Base-by-base conservation (phyloP, 306 rosid genomes). In the Cucurbita pepo region DNA sequence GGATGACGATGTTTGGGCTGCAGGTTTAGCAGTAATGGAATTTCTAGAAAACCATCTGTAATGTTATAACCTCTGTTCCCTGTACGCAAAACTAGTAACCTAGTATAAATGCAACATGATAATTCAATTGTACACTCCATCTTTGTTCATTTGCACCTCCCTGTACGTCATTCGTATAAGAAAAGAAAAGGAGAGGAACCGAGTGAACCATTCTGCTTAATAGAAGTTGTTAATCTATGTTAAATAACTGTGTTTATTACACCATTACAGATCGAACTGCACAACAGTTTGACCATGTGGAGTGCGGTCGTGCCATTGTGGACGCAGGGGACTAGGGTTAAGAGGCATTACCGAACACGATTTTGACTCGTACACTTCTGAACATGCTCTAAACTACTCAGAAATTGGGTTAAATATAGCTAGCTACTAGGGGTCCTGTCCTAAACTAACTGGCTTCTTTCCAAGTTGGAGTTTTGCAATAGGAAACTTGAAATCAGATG, bases 1-100 rank as follows among this genome's bases (percentile, higher is more conserved):
- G 83, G 96, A 90, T 5, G 83, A 86, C 9, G 98, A 94, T 76
- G 75, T 94, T 60, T 94, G 95, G 97, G 91, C 92, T 0, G 90
- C 90, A 14, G 89, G 94, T 79, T 77, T 87, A 77, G 97, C 96
- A 57, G 73, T 88, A 77, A 61, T 91, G 56, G 79, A 87, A 43
- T 87, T 91, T 81, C 78, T 89, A 56, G 91, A 91, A 77, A 85
- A 85, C 45, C 81, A 84, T 69, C 74, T 69, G 59, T 69, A 69
- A 9, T 51, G 8, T 30, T 51, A 15, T 8, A 15, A 10, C 59
- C 22, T 69, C 16, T 22, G 22, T 48, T 69, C 47, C 19, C 36
- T 15, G 74, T 69, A 51, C 59, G 47, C 74, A 69, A 50, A 18
- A 30, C 59, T 67, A 22, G 43, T 12, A 21, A 47, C 8, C 16